Evolutionary conservation across 495 filamentous ascomycete genomes (phyloP), one percentile per base, ranked within the genome.

Genomic region (Paragyromitra xinjiangensis): DNA sequence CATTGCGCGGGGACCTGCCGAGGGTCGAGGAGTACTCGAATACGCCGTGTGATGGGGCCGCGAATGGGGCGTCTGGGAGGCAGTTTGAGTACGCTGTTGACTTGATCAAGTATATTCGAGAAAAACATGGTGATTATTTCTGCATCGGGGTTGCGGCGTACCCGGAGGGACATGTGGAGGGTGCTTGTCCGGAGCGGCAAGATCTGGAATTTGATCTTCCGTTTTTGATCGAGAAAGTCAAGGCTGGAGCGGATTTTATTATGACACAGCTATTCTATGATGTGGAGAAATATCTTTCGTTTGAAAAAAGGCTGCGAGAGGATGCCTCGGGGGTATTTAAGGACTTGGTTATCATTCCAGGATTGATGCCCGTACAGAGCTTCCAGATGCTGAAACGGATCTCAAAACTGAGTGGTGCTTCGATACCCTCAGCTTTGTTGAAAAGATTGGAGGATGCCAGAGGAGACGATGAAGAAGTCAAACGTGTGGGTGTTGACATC

Each of bases 181-280:
- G 96, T 82, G 89, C 91, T 53, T 71, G 69, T 14, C 88, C 88
- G 22, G 88, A 91, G 74, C 87, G 90, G 29, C 95, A 98, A 85
- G 91, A 91, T 82, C 86, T 93, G 0, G 86, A 88, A 74, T 89
- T 90, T 55, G 95, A 99, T 84, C 83, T 99, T 48, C 93, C 95
- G 6, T 97, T 93, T 81, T 86, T 99, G 61, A 88, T 97, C 39
- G 94, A 97, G 71, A 99, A 99, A 87, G 91, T 91, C 0, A 86
- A 90, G 80, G 95, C 95, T 3, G 95, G 95, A 0, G 96, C 95
- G 24, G 96, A 98, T 83, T 99, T 99, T 83, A 92, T 99, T 82
- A 97, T 99, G 93, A 98, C 96, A n/a, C 95, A 99, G 82, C 86
- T 99, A 29, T 98, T 98, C 85, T 99, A 95, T 83, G 94, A 98